Evolutionary conservation across 768 basidiomycete genomes (phyloP), one percentile per base, ranked within the genome.

Genomic region (Amanita rimosa): DNA sequence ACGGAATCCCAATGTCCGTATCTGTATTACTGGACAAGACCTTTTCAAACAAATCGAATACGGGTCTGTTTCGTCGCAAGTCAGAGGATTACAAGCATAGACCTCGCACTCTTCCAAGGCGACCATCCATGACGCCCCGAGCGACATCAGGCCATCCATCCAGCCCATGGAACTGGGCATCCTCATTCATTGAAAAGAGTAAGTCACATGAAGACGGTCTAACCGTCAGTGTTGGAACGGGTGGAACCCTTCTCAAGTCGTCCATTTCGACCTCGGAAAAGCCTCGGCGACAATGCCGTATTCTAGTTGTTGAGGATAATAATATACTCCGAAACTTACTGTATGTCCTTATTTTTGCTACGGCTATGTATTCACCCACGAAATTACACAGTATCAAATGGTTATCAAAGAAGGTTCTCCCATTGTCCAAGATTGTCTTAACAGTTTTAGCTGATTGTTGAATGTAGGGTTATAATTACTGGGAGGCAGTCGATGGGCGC

Each of bases 261-360:
- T 83, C 87, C 0, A 62, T 83, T 14, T 73, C 77, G 24, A 66
- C 79, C 6, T 52, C 76, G 13, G 72, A 72, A 16, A 61, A 62
- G 9, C 59, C 62, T n/a, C 69, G 69, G 35, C 65, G 67, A 14
- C 67, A 64, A 4, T 71, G 80, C 53, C 74, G 81, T 46, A 81
- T 94, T 4, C 68, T 96, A 35, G 81, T 95, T 1, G 86, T 95
- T 1, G 93, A 96, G 64, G 94, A 97, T 58, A 96, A 96, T 60
- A 75, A 63, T 49, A 85, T 97, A 49, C 76, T 96, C 51, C 79
- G 91, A 45, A 80, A 77, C 57, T 70, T 96, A 21, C 72, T 96
- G 80, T 90, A 64, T 55, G 87, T 71, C n/a, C 36, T 49, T 27
- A 16, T 50, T 44, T n/a, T 33, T 38, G 3, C 7, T 11, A 8